phyloP scores from a whole-genome alignment of 805 yeast species.

The Myxozyma neglecta region DNA sequence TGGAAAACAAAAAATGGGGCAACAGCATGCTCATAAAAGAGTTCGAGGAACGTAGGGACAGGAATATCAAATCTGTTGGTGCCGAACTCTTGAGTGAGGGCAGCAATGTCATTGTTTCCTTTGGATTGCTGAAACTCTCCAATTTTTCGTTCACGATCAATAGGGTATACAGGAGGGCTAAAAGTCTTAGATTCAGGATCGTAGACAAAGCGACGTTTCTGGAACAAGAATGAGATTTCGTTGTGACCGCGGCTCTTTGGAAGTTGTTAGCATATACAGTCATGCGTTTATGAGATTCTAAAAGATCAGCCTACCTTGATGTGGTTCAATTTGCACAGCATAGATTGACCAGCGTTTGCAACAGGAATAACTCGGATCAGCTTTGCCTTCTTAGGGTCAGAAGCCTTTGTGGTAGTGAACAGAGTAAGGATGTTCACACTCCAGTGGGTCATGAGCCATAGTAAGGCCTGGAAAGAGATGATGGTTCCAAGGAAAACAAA shows the following conservation, averaged over 20 bases:
- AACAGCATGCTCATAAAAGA: constrained; percentile 95
- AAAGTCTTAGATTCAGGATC: constrained; percentile 56
- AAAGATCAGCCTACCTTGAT: constrained; percentile 14
- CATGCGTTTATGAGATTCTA: neutral
- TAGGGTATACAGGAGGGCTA: constrained; percentile 73
- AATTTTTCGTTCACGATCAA: constrained; percentile 42
- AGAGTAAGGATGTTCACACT: constrained; percentile 64
- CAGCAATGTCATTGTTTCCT: constrained; percentile 51
- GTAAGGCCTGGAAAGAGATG: constrained; percentile 67
- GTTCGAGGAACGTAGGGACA: constrained; percentile 82
- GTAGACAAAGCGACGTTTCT: constrained; percentile 85
- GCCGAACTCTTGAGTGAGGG: constrained; percentile 65
- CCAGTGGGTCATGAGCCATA: constrained; percentile 95
- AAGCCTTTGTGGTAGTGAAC: constrained; percentile 65
- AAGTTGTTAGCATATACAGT: neutral
- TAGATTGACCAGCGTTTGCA: constrained; percentile 83
- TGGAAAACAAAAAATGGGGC: constrained; percentile 98
- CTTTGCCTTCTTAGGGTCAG: constrained; percentile 60
- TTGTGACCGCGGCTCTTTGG: constrained; percentile 52
- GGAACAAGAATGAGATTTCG: constrained; percentile 77
- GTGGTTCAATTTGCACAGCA: constrained; percentile 50
- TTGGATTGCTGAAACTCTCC: constrained; percentile 52
- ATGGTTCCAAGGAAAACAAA: constrained; percentile 79
- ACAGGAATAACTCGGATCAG: constrained; percentile 77
- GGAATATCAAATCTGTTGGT: constrained; percentile 91